Evolutionary conservation across 768 basidiomycete genomes (phyloP).

Genomic region (Dentipellis fragilis): DNA sequence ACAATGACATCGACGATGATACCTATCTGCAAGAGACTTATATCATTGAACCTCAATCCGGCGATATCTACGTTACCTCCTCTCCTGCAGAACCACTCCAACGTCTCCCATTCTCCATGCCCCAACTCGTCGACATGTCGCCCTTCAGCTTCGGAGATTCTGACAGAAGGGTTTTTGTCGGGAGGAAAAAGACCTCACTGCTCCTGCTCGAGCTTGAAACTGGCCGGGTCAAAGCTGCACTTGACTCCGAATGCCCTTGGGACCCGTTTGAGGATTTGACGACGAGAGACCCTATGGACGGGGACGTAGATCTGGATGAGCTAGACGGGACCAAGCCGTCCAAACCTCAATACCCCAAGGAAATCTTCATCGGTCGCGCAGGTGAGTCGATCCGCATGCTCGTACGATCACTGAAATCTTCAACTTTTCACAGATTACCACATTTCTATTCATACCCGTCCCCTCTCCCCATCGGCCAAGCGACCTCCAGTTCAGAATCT

Average conservation of each 20-base stretch:
- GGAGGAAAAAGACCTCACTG: constrained; percentile 81
- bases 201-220: constrained; percentile 69
- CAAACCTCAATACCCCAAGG: constrained; percentile 19
- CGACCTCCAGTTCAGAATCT: constrained; percentile 62
- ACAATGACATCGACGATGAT: constrained; percentile 48
- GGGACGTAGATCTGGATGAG: constrained; percentile 50
- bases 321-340: constrained; percentile 41
- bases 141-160: constrained; percentile 72
- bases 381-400: constrained; percentile 29
- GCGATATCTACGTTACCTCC: constrained; percentile 83
- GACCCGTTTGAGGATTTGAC: constrained; percentile 50
- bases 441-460: constrained; percentile 68
- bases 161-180: constrained; percentile 72
- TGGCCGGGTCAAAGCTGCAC: constrained; percentile 64
- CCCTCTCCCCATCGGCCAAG: constrained; percentile 24
- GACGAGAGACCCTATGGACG: constrained; percentile 28
- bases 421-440: constrained; percentile 60
- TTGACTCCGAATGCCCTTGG: constrained; percentile 74
- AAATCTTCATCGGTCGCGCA: constrained; percentile 59
- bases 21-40: constrained; percentile 60
- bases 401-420: constrained; percentile 8
- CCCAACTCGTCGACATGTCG: constrained; percentile 84
- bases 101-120: constrained; percentile 85
- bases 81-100: constrained; percentile 62
- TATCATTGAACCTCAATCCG: constrained; percentile 91